These are phyloP conservation scores for Ophiostoma australiae DNA, from an alignment of 2,329 filamentous ascomycete genomes.

Conservation along the genomic window DNA sequence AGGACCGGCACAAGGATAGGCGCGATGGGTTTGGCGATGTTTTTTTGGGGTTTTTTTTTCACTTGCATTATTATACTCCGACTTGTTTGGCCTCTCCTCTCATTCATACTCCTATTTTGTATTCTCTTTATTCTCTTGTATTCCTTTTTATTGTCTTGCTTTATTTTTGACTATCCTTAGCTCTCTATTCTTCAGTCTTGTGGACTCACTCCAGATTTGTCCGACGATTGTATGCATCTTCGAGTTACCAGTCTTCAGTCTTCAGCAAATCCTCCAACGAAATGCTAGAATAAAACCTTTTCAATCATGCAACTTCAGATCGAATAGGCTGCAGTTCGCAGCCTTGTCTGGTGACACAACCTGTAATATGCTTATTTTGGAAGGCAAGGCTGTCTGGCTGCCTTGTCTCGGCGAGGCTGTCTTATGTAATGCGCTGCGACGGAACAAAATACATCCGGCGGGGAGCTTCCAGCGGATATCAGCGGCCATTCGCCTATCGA, in stretches of 20 bases:
- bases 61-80: neutral
- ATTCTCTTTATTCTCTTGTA: neutral
- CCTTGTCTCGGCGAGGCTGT: constrained; percentile 10
- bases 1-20: neutral
- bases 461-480: constrained; percentile 1
- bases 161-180: neutral
- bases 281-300: too few relatives aligned
- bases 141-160: neutral
- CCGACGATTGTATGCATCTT: too few relatives aligned
- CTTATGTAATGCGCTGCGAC: constrained; percentile 6
- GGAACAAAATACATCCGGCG: constrained; percentile 25
- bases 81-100: neutral
- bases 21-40: neutral
- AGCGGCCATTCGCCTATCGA: neutral
- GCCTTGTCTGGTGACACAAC: neutral
- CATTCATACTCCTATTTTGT: neutral
- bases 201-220: too few relatives aligned
- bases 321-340: neutral
- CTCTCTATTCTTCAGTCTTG: neutral
- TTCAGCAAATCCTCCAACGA: neutral
- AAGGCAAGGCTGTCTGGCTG: neutral
- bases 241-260: too few relatives aligned
- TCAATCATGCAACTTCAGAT: neutral
- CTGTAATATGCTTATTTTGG: neutral
- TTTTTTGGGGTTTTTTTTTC: neutral